phyloP scores from a whole-genome alignment of 2,329 filamentous ascomycete genomes.

The Exophiala sp. region DNA sequence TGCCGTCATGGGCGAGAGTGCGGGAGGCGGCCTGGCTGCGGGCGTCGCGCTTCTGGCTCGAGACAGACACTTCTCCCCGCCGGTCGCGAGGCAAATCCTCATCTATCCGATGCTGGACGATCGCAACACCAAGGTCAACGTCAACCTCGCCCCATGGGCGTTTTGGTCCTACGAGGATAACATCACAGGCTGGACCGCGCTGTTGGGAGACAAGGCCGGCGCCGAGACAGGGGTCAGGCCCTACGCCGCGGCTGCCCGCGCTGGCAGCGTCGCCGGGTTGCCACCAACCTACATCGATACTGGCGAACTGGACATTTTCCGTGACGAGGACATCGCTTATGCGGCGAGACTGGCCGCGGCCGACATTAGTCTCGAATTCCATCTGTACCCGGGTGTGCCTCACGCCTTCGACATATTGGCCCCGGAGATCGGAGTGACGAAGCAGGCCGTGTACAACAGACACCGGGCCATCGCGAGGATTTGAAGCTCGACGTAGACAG shows the following conservation, averaged over 20 bases:
- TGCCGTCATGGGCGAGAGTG: conserved; percentile 43
- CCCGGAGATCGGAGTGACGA: conserved; percentile 19
- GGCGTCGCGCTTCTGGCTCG: conserved; percentile 38
- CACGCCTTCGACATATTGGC: conserved; percentile 40
- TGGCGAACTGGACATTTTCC: conserved; percentile 44
- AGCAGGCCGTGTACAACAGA: conserved; percentile 21
- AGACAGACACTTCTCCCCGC: conserved; percentile 32
- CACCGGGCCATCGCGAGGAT: conserved; percentile 13
- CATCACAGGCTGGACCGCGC: conserved; percentile 40
- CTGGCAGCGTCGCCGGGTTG: conserved; percentile 35
- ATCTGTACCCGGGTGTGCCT: conserved; percentile 43
- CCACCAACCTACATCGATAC: conserved; percentile 46
- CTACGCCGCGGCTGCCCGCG: conserved; percentile 39
- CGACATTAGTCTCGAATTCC: conserved; percentile 42
- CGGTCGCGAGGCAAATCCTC: conserved; percentile 41
- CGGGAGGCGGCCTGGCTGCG: conserved; percentile 43
- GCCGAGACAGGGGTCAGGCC: conserved; percentile 30
- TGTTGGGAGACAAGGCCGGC: conserved; percentile 29
- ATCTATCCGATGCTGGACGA: conserved; percentile 50
- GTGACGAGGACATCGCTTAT: conserved; percentile 42
- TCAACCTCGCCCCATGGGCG: conserved; percentile 33
- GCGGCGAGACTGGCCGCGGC: conserved; percentile 39
- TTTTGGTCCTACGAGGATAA: conserved; percentile 40
- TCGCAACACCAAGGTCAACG: conserved; percentile 31
- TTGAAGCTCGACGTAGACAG: too few species aligned